Evolutionary conservation across 805 yeast species (phyloP), one percentile per base, ranked within the genome.

Genomic region (Tanozyma kutaoensis): DNA sequence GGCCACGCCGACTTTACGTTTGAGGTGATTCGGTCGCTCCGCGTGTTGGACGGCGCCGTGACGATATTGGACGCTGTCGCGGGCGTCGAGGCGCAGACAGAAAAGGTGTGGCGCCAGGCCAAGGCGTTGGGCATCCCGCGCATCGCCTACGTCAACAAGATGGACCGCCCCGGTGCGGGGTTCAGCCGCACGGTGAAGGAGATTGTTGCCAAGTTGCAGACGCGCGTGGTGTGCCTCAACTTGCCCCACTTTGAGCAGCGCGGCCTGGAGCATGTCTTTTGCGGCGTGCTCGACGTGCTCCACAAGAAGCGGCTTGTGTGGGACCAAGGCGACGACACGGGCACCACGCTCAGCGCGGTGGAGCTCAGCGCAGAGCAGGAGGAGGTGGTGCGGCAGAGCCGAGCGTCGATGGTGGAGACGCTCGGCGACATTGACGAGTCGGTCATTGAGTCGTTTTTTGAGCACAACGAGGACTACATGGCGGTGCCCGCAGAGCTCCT

Each of bases 1-100:
- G 98, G 98, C 0, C 98, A 91, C 52, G 96, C 95, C 0, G 98
- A 91, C 52, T 91, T 91, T 49, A 80, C 93, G 0, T 91, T 86
- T 48, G 98, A 91, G 51, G 98, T 91, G 4, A 80, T 72, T 2
- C 58, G 96, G 30, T 76, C 97, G 0, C 62, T 91, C 31, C 66
- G 95, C 35, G 96, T 91, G 2, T 56, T 91, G 8, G 98, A 91
- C 54, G 96, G 97, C 3, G 93, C 88, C 1, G 93, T 91, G 6
- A 78, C 94, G 0, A 80, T 91, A 8, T 52, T 91, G 28, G 98
- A 91, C 55, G 94, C 81, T 1, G 97, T 88, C 7, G 96, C 95
- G 2, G 98, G 98, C 9, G 98, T 91, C 1, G 98, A 91, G 48
- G 91, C 97, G 0, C 97, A 91, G 50, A 88, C 98, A 0, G 96